Percentiles rank a stretch among this genome's conserved stretches.
Conservation (phyloP, 2,329 filamentous ascomycete genomes). For the Blastomyces gilchristii region DNA sequence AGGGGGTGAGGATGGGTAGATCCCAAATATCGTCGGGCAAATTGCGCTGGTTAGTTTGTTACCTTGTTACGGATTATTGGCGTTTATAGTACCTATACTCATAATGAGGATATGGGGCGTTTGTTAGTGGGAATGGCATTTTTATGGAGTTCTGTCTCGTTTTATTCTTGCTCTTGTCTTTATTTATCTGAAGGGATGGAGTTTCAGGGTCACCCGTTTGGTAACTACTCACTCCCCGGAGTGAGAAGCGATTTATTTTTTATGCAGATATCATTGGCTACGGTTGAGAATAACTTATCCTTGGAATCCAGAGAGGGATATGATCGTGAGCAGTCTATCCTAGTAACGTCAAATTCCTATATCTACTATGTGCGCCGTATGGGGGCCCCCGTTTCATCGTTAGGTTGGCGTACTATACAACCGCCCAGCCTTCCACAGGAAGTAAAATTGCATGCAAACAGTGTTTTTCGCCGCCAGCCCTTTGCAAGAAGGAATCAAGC, state of each 20-base stretch:
- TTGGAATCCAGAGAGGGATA: not conserved
- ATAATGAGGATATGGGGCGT: not conserved
- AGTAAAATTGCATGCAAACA: not conserved
- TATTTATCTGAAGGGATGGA: not conserved
- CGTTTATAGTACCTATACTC: not conserved
- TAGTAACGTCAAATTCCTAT: not conserved
- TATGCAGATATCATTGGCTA: not conserved
- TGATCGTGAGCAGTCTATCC: not conserved
- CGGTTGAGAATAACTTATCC: not conserved
- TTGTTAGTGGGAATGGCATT: not conserved
- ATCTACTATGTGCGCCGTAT: not conserved
- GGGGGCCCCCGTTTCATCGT: not conserved
- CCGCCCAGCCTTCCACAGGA: too few species aligned
- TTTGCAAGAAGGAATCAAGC: not conserved
- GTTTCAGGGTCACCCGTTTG: not conserved
- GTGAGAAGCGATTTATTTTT: not conserved
- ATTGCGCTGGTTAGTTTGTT: not conserved
- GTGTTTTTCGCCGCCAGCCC: too few species aligned
- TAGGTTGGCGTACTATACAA: not conserved
- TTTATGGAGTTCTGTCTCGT: not conserved
- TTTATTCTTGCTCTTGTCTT: not conserved
- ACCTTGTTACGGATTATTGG: not conserved
- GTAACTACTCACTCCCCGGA: not conserved
- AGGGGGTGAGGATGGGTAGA: conserved; percentile 20
- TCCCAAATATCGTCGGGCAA: not conserved